These are phyloP conservation scores for Penicillium silybi DNA, from an alignment of 495 filamentous ascomycete species.

Conservation along the genomic window DNA sequence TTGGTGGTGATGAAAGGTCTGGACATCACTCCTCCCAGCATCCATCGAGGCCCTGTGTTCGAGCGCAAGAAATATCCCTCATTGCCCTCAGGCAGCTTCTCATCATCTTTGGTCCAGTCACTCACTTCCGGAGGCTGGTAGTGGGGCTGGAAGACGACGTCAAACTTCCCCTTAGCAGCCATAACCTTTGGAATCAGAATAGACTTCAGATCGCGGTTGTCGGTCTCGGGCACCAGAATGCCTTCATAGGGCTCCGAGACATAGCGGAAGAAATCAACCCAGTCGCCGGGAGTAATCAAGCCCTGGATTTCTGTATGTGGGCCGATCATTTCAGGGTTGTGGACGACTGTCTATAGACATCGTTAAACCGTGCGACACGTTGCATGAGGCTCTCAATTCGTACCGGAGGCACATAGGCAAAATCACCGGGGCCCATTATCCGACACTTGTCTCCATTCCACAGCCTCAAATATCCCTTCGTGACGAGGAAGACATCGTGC, in stretches of 20 bases:
- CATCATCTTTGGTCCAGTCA: constrained; percentile 39
- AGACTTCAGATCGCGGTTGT: constrained; percentile 38
- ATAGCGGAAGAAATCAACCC: constrained; percentile 50
- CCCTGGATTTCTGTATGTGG: constrained; percentile 43
- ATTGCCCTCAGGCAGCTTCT: constrained; percentile 33
- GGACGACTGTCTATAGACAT: constrained; percentile 30
- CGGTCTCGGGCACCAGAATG: constrained; percentile 45
- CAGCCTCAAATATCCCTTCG: constrained; percentile 43
- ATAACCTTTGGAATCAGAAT: constrained; percentile 47
- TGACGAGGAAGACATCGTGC: constrained; percentile 47
- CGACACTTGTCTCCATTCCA: constrained; percentile 46
- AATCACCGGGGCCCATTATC: constrained; percentile 44
- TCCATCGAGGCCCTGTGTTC: constrained; percentile 40
- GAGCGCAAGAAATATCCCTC: constrained; percentile 40
- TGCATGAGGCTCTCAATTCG: neutral
- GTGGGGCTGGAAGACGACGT: constrained; percentile 44
- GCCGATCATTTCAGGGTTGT: constrained; percentile 41
- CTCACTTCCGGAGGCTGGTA: constrained; percentile 36
- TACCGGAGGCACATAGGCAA: constrained; percentile 48
- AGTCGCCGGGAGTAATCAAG: constrained; percentile 48
- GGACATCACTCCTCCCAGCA: constrained; percentile 41
- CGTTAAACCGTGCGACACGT: neutral
- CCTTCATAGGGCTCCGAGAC: constrained; percentile 47
- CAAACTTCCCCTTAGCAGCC: constrained; percentile 47
- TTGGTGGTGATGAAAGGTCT: constrained; percentile 42